phyloP scores from a whole-genome alignment of 208 protist genomes.

The Acanthamoeba sp. region DNA sequence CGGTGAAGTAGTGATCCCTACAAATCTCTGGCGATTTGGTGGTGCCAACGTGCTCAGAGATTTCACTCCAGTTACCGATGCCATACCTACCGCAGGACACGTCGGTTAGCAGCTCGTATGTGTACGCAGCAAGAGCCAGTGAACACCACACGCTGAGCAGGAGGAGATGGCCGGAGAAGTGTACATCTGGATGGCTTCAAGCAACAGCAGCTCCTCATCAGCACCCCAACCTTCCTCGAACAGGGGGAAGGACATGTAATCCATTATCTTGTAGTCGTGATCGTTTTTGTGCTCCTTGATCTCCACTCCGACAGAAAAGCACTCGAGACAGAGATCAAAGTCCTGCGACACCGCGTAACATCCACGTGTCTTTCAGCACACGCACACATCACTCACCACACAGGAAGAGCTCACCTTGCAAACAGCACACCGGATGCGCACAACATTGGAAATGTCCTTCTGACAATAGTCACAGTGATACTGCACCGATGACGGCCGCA shows the following conservation, averaged over 20 bases:
- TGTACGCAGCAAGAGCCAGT: not conserved
- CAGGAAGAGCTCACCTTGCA: constrained; percentile 22
- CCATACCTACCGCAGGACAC: constrained; percentile 69
- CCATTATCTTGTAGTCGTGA: constrained; percentile 80
- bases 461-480: constrained; percentile 86
- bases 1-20: constrained; percentile 83
- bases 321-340: constrained; percentile 87
- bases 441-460: constrained; percentile 79
- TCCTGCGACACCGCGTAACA: constrained; percentile 49
- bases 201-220: constrained; percentile 84
- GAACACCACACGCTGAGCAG: not conserved
- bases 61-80: constrained; percentile 87
- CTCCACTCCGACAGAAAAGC: constrained; percentile 86
- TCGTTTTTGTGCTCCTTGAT: constrained; percentile 81
- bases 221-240: constrained; percentile 86
- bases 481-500: constrained; percentile 26
- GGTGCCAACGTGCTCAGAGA: constrained; percentile 84
- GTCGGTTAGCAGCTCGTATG: not conserved
- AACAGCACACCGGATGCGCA: constrained; percentile 77
- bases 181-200: constrained; percentile 86
- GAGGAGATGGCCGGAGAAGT: not conserved
- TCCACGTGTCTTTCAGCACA: not conserved
- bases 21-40: constrained; percentile 87
- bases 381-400: not conserved
- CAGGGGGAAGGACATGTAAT: constrained; percentile 84